Evolutionary conservation across 345 rosid genomes (phyloP).

Genomic region (Turnera subulata): DNA sequence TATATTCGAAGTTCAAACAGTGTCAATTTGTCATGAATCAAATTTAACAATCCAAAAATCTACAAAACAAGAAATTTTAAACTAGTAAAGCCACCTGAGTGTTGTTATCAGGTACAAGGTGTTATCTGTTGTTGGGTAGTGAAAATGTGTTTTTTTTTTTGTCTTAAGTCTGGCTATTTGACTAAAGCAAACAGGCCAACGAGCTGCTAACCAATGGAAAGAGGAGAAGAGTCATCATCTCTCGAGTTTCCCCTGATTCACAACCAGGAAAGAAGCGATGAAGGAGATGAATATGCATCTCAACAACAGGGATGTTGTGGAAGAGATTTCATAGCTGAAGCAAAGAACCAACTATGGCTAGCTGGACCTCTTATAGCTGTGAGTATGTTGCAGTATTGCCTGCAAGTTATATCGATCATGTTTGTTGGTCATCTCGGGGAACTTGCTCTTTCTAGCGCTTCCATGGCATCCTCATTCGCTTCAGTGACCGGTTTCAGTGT

Average conservation of each 20-base stretch:
- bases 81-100: too few species aligned
- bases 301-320: conserved; percentile 1
- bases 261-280: conserved; percentile 9
- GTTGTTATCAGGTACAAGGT: too few species aligned
- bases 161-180: neutral
- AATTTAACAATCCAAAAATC: too few species aligned
- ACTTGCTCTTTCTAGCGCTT: conserved; percentile 39
- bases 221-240: conserved; percentile 10
- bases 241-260: conserved; percentile 14
- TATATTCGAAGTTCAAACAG: too few species aligned
- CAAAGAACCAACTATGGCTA: conserved; percentile 29
- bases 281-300: neutral
- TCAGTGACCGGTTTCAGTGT: conserved; percentile 43
- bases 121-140: too few species aligned
- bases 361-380: conserved; percentile 43
- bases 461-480: conserved; percentile 49
- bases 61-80: too few species aligned
- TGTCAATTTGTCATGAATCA: too few species aligned
- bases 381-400: conserved; percentile 33
- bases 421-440: conserved; percentile 49
- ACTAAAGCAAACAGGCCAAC: neutral
- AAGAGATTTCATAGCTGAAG: conserved; percentile 26
- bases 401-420: conserved; percentile 42
- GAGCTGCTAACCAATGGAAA: conserved; percentile 16
- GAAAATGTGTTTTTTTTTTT: neutral